phyloP scores from a whole-genome alignment of 2,329 filamentous ascomycete genomes.

The Grosmannia serpens region DNA sequence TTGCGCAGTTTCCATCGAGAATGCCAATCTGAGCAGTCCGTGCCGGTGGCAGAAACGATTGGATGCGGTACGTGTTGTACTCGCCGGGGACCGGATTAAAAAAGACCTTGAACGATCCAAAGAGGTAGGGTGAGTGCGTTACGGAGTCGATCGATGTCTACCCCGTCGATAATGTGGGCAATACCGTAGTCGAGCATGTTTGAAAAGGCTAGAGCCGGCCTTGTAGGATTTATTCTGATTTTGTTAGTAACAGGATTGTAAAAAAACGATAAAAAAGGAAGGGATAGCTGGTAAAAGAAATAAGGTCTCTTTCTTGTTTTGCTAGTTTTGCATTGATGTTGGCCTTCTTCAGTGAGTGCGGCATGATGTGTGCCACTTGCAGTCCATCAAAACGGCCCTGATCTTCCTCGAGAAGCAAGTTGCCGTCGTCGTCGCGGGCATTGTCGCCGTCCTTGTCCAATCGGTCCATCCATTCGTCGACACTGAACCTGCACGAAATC shows the following conservation, averaged over 20 bases:
- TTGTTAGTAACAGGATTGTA: neutral
- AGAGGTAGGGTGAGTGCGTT: constrained; percentile 26
- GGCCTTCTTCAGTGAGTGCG: neutral
- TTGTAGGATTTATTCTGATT: constrained; percentile 14
- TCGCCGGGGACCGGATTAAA: constrained; percentile 16
- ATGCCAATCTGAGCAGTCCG: neutral
- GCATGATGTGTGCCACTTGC: constrained; percentile 16
- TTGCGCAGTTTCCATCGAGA: too few relatives aligned
- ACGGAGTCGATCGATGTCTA: constrained; percentile 25
- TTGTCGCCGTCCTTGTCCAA: neutral
- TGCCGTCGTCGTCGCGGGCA: constrained; percentile 17
- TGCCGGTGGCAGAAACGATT: constrained; percentile 12
- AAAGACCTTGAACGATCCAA: constrained; percentile 21
- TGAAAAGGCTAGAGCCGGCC: constrained; percentile 24
- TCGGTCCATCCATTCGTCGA: constrained; percentile 8
- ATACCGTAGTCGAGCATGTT: constrained; percentile 29
- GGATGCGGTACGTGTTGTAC: constrained; percentile 18
- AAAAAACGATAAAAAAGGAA: neutral
- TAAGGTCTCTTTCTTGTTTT: neutral
- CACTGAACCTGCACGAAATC: constrained; percentile 15
- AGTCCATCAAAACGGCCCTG: constrained; percentile 2
- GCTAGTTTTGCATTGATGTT: neutral
- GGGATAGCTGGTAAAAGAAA: neutral
- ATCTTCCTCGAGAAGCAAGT: constrained; percentile 6
- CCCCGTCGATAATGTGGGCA: constrained; percentile 24